Conservation (phyloP, 768 basidiomycete genomes). For the Cantharellus cinnabarinus region DNA sequence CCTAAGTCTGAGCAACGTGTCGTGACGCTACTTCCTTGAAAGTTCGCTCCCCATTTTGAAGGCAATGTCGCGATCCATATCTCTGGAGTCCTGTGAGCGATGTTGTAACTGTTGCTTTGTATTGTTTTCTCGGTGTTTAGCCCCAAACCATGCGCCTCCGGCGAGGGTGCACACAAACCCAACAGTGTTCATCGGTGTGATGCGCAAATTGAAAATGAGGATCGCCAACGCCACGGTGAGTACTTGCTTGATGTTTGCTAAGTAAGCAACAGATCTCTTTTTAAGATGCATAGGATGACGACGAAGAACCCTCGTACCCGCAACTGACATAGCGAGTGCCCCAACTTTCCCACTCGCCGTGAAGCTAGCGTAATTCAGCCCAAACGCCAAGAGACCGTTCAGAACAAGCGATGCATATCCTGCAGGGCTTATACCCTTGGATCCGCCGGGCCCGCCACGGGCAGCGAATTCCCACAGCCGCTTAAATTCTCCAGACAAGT, state of each 20-base stretch:
- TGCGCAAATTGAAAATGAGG: slow-evolving; percentile 58
- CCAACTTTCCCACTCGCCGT: slow-evolving; percentile 88
- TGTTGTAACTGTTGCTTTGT: too few species aligned
- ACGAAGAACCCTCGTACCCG: slow-evolving; percentile 30
- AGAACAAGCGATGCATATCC: background rate
- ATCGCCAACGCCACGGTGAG: slow-evolving; percentile 75
- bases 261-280: background rate
- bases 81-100: too few species aligned
- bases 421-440: background rate
- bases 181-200: slow-evolving; percentile 56
- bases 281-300: background rate
- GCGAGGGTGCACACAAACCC: slow-evolving; percentile 70
- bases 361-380: slow-evolving; percentile 83
- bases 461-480: slow-evolving; percentile 27
- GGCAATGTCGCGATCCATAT: too few species aligned
- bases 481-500: slow-evolving; percentile 60
- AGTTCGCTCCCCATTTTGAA: too few species aligned
- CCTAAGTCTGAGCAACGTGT: too few species aligned
- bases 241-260: slow-evolving; percentile 86
- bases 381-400: slow-evolving; percentile 81
- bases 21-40: too few species aligned
- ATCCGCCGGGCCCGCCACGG: slow-evolving; percentile 22
- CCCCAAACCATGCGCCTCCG: slow-evolving; percentile 70
- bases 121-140: slow-evolving; percentile 19
- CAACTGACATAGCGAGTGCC: slow-evolving; percentile 77